Conservation (phyloP, 495 filamentous ascomycete genomes). For the Aspergillus avenaceus region DNA sequence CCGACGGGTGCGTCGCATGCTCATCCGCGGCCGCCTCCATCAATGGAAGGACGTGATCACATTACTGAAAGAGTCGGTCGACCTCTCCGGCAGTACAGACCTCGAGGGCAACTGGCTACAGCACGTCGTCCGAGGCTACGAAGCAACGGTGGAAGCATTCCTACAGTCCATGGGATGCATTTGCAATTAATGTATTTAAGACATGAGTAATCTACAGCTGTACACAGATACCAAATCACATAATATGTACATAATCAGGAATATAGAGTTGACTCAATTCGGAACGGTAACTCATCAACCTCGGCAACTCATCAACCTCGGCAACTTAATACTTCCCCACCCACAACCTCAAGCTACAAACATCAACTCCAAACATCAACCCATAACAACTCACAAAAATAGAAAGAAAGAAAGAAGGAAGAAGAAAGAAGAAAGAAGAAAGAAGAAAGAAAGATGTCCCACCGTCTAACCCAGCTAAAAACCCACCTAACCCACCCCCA, state of each 20-base stretch:
- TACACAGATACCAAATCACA: too few species aligned
- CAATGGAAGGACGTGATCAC: constrained; percentile 29
- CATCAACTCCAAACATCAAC: too few species aligned
- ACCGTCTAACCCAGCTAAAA: constrained; percentile 64
- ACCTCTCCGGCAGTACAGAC: constrained; percentile 7
- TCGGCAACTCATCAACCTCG: background rate
- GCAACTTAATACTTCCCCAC: too few species aligned
- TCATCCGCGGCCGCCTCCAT: constrained; percentile 26
- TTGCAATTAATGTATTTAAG: constrained; percentile 14
- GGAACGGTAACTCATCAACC: too few species aligned
- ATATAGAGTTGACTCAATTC: too few species aligned
- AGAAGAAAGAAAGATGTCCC: constrained; percentile 27
- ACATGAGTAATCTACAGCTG: background rate
- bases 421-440: constrained; percentile 2
- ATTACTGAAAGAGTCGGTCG: constrained; percentile 20
- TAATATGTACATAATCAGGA: too few species aligned
- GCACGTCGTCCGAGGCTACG: constrained; percentile 31
- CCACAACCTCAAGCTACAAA: too few species aligned
- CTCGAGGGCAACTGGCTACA: constrained; percentile 23
- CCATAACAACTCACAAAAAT: too few species aligned
- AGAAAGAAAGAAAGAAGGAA: too few species aligned
- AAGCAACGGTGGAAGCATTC: constrained; percentile 31
- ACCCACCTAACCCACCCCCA: constrained; percentile 75
- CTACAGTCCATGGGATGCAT: constrained; percentile 32
- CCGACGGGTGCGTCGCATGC: constrained; percentile 28